Base-by-base conservation (phyloP, 1,284 basidiomycete genomes). In the Tausonia pullulans region DNA sequence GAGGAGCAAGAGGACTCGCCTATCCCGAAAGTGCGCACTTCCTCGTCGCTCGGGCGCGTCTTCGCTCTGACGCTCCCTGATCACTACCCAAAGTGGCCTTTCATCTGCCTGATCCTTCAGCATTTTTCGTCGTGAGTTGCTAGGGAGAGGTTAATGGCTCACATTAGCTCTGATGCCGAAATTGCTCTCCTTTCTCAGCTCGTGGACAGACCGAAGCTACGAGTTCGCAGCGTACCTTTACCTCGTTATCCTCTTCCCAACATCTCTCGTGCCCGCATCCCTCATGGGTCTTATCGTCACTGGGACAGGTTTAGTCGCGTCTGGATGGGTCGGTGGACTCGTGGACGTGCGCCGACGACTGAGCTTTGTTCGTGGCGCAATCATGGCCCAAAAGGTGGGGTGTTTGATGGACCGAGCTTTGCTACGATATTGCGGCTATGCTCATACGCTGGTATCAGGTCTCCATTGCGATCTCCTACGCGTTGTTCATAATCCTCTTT, bases 201-300 rank as follows among this genome's bases (percentile, higher is more conserved):
- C 60, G 7, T 61, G 45, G 27, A 60, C 41, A 11, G 59, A 53
- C 1, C 62, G 62, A 4, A 46, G 51, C 4, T 60, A 40, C 43
- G 59, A 61, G 48, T 65, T 58, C 10, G 46, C 27, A 3, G n/a
- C 59, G 4, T 58, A 58, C 51, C 58, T 59, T 0, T 61, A 62
- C 58, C 58, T 75, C 40, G 71, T 74, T 63, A 70, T 73, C n/a
- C 68, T 75, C 39, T 76, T 73, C 64, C 69, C 68, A 5, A 70
- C 70, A 50, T 73, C 73, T 0, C 74, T 79, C 43, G 73, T 80
- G 0, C 79, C 78, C 2, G 77, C 79, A 0, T 80, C 79, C 0
- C 68, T 80, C 13, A 77, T 79, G 56, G 80, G 80, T 9, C 74
- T 80, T 43, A 68, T 71, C 57, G 76, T 76, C 0, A 80, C 78